Percentiles rank a stretch among this genome's conserved stretches.
Conservation (phyloP, 2,329 filamentous ascomycete genomes). For the Pseudocercospora macadamiae region DNA sequence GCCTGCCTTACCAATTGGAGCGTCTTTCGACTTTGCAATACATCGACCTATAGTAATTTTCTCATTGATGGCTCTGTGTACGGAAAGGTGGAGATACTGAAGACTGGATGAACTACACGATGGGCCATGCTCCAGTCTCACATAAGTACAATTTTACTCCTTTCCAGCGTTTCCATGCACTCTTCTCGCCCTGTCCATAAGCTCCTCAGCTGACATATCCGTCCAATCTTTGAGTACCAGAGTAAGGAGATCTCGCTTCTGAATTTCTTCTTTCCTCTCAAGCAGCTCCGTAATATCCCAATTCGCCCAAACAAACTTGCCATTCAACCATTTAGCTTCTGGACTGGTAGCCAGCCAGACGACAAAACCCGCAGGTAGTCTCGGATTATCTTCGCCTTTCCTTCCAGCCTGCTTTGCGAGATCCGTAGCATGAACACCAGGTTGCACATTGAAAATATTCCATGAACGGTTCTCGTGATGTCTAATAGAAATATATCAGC, state of each 20-base stretch:
- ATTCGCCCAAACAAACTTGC: conserved; percentile 27
- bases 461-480: conserved; percentile 8
- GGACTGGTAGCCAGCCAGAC: conserved; percentile 43
- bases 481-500: no score
- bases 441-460: conserved; percentile 20
- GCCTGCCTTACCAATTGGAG: no score
- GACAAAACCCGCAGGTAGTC: conserved; percentile 19
- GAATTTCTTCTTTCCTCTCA: conserved; percentile 18
- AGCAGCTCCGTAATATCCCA: conserved; percentile 24
- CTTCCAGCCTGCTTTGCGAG: conserved; percentile 20
- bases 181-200: conserved; percentile 13
- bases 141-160: background rate
- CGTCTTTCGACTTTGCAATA: no score
- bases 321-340: conserved; percentile 33
- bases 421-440: conserved; percentile 22
- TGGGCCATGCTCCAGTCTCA: no score
- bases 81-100: no score
- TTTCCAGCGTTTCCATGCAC: conserved; percentile 16
- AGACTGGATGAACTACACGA: no score
- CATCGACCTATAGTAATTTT: no score
- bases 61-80: no score
- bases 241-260: conserved; percentile 2
- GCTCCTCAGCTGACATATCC: conserved; percentile 5
- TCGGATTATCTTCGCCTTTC: conserved; percentile 19
- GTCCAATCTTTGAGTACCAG: conserved; percentile 16